Evolutionary conservation across 2,329 filamentous ascomycete genomes (phyloP), one percentile per base, ranked within the genome.

Genomic region (Microdochium paspali): DNA sequence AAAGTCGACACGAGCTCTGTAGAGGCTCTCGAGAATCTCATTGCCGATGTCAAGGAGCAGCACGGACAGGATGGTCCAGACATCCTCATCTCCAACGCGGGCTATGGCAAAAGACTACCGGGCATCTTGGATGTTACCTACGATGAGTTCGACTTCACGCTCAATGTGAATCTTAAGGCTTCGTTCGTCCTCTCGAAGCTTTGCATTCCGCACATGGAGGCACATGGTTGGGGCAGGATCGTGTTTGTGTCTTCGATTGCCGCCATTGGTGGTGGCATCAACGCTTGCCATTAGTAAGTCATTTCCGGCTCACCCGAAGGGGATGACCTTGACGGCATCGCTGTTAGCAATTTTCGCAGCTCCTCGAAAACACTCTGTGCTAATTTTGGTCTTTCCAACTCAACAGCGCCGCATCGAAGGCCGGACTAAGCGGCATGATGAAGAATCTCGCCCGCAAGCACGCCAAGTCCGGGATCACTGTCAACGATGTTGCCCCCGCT

Each of bases 401-500:
- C 42, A 9, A n/a, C 48, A 49, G 49, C 50, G 77, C 78, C 4
- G 78, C 79, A 3, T 78, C 74, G 24, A 82, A 83, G 60, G 79
- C 74, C 7, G 81, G 80, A 2, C 60, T 85, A 51, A 77, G 74
- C 4, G 76, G 77, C 2, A 78, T 84, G 75, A 82, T 83, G 76
- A 78, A 74, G 57, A 84, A 83, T 52, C 66, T 85, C 25, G 72
- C 80, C 1, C 72, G 69, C 1, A 76, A 77, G 43, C 70, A 84
- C 21, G 80, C 78, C 2, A 69, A 73, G 47, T 72, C 71, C 54
- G 79, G 80, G 26, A 80, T 85, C 54, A 81, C 79, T 13, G 78
- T 84, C 48, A 84, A 85, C 50, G 80, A 84, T 52, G 77, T 85
- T n/a, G 78, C 79, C 3, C 81, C 81, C 0, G 81, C 80, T 2